Evolutionary conservation across 2,329 filamentous ascomycete species (phyloP).

Genomic region (Phoma sp.): DNA sequence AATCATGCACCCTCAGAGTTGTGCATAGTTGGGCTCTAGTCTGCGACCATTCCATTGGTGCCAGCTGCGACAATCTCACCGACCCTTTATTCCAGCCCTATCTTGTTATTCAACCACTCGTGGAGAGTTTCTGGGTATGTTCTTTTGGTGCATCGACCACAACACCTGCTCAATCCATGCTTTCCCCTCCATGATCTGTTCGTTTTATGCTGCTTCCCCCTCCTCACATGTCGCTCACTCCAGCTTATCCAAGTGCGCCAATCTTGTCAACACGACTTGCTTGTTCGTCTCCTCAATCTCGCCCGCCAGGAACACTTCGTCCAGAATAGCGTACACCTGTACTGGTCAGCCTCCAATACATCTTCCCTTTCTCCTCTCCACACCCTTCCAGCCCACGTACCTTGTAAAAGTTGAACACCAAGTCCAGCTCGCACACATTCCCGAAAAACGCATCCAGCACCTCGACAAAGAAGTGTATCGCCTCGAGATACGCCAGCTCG

Average conservation of each 20-base stretch:
- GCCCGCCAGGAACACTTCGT: slow-evolving; percentile 96
- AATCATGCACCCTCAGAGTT: too few species aligned
- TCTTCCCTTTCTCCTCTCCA: background rate
- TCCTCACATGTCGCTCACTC: slow-evolving; percentile 61
- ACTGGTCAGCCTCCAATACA: slow-evolving; percentile 18
- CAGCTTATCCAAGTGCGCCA: slow-evolving; percentile 96
- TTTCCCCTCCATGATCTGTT: background rate
- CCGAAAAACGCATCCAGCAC: slow-evolving; percentile 98
- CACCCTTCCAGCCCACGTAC: slow-evolving; percentile 46
- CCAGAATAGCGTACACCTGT: slow-evolving; percentile 93
- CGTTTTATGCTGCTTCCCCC: background rate
- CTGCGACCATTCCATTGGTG: too few species aligned
- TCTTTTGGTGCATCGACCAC: background rate
- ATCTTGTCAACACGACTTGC: slow-evolving; percentile 89
- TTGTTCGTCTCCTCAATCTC: slow-evolving; percentile 99
- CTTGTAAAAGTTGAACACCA: slow-evolving; percentile 78
- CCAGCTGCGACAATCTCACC: too few species aligned
- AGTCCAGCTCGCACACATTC: slow-evolving; percentile 96
- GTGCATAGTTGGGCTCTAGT: too few species aligned
- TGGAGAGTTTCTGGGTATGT: background rate
- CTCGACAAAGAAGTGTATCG: slow-evolving; percentile 99
- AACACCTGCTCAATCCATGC: background rate
- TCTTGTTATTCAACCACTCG: background rate
- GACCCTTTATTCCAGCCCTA: background rate
- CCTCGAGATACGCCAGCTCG: slow-evolving; percentile 94